Percentiles rank a stretch among this genome's conserved stretches.
Conservation (phyloP, 2,329 filamentous ascomycete genomes). For the Orbilia brochopaga region DNA sequence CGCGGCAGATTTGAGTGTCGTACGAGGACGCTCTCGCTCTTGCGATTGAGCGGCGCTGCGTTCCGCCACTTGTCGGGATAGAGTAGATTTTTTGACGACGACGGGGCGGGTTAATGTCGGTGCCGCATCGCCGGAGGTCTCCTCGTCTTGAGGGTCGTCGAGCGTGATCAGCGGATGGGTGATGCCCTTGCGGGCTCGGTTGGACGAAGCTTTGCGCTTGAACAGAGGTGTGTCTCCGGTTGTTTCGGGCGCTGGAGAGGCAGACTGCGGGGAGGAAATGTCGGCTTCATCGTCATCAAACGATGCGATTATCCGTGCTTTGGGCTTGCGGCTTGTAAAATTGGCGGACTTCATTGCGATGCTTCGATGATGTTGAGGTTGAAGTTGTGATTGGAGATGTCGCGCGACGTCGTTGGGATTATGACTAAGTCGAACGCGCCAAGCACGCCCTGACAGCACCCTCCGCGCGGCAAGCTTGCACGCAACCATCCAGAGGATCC, state of each 20-base stretch:
- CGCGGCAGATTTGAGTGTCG: constrained; percentile 23
- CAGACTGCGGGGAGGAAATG: background rate
- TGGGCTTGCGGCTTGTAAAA: constrained; percentile 39
- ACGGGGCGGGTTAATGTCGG: constrained; percentile 24
- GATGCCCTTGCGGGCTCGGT: constrained; percentile 31
- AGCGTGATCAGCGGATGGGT: constrained; percentile 30
- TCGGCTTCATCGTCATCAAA: constrained; percentile 36
- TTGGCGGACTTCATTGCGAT: constrained; percentile 44
- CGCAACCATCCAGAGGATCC: too few relatives aligned
- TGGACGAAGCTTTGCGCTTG: constrained; percentile 45
- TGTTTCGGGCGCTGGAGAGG: background rate
- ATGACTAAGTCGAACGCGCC: background rate
- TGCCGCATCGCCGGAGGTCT: constrained; percentile 6
- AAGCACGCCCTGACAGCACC: constrained; percentile 1
- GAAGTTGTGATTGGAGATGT: background rate
- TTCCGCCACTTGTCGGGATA: constrained; percentile 36
- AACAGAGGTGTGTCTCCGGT: constrained; percentile 22
- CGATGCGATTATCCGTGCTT: constrained; percentile 43
- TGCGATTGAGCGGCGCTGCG: constrained; percentile 16
- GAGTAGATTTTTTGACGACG: constrained; percentile 42
- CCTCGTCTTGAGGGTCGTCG: constrained; percentile 30
- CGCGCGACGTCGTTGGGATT: too few relatives aligned
- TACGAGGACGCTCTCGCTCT: constrained; percentile 12
- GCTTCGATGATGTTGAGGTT: constrained; percentile 7
- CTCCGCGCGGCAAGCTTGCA: background rate